Evolutionary conservation across 1,284 basidiomycete genomes (phyloP).

Genomic region (Blastosporella zonata): DNA sequence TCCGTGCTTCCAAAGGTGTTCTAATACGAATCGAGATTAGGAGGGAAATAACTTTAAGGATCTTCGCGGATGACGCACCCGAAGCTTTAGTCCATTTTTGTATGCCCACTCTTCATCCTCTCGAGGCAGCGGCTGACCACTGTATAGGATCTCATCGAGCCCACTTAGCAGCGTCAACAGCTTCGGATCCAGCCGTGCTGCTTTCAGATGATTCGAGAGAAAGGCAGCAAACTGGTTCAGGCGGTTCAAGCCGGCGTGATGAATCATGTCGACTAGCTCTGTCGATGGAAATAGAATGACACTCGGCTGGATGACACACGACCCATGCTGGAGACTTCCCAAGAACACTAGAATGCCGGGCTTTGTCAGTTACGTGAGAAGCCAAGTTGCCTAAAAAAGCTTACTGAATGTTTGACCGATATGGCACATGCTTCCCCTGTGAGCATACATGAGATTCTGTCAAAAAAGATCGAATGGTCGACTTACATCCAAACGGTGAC

Average conservation of each 20-base stretch:
- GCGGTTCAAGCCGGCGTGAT: conserved; percentile 62
- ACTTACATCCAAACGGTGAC: conserved; percentile 67
- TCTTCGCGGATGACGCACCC: conserved; percentile 32
- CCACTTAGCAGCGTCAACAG: conserved; percentile 52
- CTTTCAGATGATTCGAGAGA: conserved; percentile 58
- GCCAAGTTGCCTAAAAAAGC: conserved; percentile 33
- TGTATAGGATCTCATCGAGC: conserved; percentile 53
- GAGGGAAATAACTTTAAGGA: conserved; percentile 7
- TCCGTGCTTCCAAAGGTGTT: conserved; percentile 68
- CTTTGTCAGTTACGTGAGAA: conserved; percentile 31
- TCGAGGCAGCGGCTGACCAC: conserved; percentile 51
- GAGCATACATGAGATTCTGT: conserved; percentile 27
- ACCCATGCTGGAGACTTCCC: conserved; percentile 64
- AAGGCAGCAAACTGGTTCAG: conserved; percentile 69
- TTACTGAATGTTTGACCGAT: conserved; percentile 65
- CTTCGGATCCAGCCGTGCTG: conserved; percentile 58
- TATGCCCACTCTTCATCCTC: conserved; percentile 64
- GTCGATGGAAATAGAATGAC: conserved; percentile 60
- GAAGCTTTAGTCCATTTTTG: conserved; percentile 48
- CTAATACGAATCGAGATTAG: conserved; percentile 25
- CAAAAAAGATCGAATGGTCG: conserved; percentile 32
- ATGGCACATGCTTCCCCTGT: conserved; percentile 71
- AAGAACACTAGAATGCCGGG: conserved; percentile 57
- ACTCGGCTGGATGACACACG: conserved; percentile 68
- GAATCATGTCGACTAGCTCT: conserved; percentile 70